These are phyloP conservation scores for Sophora flavescens DNA, from an alignment of 306 rosid species.

Conservation along the genomic window DNA sequence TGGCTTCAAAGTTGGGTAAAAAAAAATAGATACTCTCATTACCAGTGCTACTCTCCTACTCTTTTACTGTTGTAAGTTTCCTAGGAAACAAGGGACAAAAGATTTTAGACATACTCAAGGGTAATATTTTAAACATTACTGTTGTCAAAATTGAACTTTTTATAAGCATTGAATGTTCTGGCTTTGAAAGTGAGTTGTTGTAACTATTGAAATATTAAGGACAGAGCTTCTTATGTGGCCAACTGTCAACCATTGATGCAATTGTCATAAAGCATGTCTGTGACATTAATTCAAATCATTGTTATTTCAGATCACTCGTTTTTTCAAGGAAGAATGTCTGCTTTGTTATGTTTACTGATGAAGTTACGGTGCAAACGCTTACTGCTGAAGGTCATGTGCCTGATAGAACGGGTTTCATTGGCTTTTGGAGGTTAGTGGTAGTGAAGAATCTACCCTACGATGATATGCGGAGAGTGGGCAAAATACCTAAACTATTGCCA, in stretches of 20 bases:
- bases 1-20: conserved; percentile 8
- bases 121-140: conserved; percentile 28
- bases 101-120: conserved; percentile 6
- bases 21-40: background rate
- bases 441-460: conserved; percentile 84
- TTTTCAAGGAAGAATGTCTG: conserved; percentile 93
- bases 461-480: conserved; percentile 96
- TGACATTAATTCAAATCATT: conserved; percentile 33
- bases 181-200: conserved; percentile 24
- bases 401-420: conserved; percentile 90
- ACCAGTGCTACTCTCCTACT: background rate
- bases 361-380: conserved; percentile 72
- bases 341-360: conserved; percentile 92
- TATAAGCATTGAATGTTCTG: conserved; percentile 18
- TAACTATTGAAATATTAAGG: conserved; percentile 6
- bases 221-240: conserved; percentile 6
- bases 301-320: conserved; percentile 81
- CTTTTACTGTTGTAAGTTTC: conserved; percentile 8
- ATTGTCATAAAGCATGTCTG: conserved; percentile 22
- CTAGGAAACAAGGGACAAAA: background rate
- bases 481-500: conserved; percentile 93
- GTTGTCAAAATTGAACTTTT: conserved; percentile 20
- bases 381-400: conserved; percentile 80
- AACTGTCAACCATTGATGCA: conserved; percentile 18
- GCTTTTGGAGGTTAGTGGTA: conserved; percentile 91